Evolutionary conservation across 495 filamentous ascomycete genomes (phyloP), one percentile per base, ranked within the genome.

Genomic region (Aspergillus cavernicola): DNA sequence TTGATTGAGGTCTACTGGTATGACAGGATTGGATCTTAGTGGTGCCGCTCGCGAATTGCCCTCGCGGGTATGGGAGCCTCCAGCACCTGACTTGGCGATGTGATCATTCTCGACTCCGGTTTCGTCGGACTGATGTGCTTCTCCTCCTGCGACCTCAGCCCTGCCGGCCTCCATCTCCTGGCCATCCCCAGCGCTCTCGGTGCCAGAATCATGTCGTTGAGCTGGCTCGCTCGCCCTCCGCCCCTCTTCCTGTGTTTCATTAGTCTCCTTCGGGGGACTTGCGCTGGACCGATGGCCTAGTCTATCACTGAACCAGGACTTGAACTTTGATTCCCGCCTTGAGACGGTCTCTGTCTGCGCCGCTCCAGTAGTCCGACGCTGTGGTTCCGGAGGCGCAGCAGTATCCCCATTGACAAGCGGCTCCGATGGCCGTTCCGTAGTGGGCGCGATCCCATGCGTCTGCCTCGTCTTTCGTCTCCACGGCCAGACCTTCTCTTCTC

Each of bases 271-370:
- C 16, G 32, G 6, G 16, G 20, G 20, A 19, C 51, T 38, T 18
- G 60, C 63, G 64, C 73, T 66, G 52, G 66, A 40, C 16, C 67
- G 66, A 48, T 78, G 73, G 0, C 73, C 69, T 35, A 86, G 71
- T 43, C 74, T 78, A 7, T 66, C 75, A 58, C 80, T 83, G 37
- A 88, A 66, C 84, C 84, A 88, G 38, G 73, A 72, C 48, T 78
- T 85, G 32, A 86, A 69, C 52, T 78, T 77, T 36, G 70, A 73
- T 13, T 68, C 63, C 9, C 19, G 66, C 52, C 26, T 56, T 43
- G 50, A 37, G 39, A 64, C 58, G 12, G 69, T 58, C 40, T 66
- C 65, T 24, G 59, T 68, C 6, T 58, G 56, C 4, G 19, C 18
- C 3, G 31, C 11, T n/a, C 36, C 20, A 22, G 20, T 31, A 24